A percentile compares a stretch with the other conserved stretches of the same genome.
These are phyloP conservation scores for Penicillium coffeae DNA, from an alignment of 495 filamentous ascomycete genomes.

Conservation along the genomic window DNA sequence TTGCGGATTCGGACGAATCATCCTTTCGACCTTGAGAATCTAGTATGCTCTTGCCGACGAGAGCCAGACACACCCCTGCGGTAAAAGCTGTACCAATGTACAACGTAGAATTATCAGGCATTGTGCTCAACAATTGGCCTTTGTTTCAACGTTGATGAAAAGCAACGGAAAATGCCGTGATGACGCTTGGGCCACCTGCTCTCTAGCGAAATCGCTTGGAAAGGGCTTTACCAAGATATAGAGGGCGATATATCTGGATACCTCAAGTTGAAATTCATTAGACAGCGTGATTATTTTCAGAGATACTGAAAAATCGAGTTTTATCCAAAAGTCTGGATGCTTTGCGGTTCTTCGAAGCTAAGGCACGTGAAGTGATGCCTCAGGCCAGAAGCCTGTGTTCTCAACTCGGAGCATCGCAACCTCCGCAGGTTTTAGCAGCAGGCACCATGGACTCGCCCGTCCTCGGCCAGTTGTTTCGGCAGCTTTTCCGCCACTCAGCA, in stretches of 20 bases:
- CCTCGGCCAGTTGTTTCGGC: constrained; percentile 73
- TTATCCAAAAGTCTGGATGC: too few relatives aligned
- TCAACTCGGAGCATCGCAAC: not conserved
- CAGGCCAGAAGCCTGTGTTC: constrained; percentile 2
- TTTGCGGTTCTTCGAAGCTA: too few relatives aligned
- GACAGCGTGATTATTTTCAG: too few relatives aligned
- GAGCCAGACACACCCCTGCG: constrained; percentile 65
- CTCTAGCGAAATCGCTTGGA: not conserved
- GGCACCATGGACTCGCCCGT: constrained; percentile 76
- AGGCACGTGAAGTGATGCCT: constrained; percentile 20
- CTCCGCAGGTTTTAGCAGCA: constrained; percentile 2
- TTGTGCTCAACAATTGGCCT: not conserved
- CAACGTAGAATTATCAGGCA: constrained; percentile 32
- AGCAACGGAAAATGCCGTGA: not conserved
- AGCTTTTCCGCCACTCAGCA: constrained; percentile 67
- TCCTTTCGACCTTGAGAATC: constrained; percentile 54
- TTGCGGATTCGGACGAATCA: not conserved
- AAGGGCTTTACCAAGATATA: not conserved
- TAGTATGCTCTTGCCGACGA: constrained; percentile 66
- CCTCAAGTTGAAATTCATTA: too few relatives aligned
- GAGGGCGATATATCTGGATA: too few relatives aligned
- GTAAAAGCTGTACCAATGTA: constrained; percentile 66
- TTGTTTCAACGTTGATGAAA: not conserved
- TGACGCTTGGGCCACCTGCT: constrained; percentile 9
- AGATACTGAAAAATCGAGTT: too few relatives aligned